Base-by-base conservation (phyloP, 352 stramenopile species). In the Stramenopiles sp. region DNA sequence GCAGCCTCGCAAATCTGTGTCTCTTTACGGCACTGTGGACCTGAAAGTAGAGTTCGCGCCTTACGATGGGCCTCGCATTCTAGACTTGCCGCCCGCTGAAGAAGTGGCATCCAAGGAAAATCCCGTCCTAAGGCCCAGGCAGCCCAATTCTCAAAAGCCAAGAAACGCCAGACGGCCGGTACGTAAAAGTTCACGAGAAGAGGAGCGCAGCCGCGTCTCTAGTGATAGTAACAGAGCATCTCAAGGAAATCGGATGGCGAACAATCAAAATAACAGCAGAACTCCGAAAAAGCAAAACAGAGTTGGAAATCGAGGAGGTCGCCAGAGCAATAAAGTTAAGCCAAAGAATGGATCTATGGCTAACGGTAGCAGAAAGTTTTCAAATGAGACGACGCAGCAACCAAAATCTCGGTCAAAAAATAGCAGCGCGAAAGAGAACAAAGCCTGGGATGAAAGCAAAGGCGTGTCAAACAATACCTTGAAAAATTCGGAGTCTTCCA, bases 31-130 rank as follows among this genome's bases (percentile, higher is more conserved):
- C 4, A 78, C 71, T 4, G 71, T 78, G 8, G 71, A 78, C 14
- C 14, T 78, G 14, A 78, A 78, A 33, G 71, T 78, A 78, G 71
- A 78, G 22, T 78, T 78, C 14, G 71, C 71, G 8, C 71, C 71
- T 14, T 31, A 14, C 4, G 39, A 55, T 14, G 39, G 39, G 39
- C 39, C 39, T 55, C 39, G 39, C 14, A 55, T 55, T 55, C 39
- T 55, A 14, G 39, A 55, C 14, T 55, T 55, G 14, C 39, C 39
- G 14, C 39, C 39, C 14, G 39, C 39, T 55, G 39, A 55, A 55
- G 39, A 55, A 14, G 39, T 14, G 14, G 39, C 4, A 14, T 55
- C 39, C 4, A 55, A 55, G 14, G 14, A 55, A 4, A 14, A 55
- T 55, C 39, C 39, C 4, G 39, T 55, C 4, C 14, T 55, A 55